Evolutionary conservation across 2,329 filamentous ascomycete genomes (phyloP).

Genomic region (Pestalotiopsis fici): DNA sequence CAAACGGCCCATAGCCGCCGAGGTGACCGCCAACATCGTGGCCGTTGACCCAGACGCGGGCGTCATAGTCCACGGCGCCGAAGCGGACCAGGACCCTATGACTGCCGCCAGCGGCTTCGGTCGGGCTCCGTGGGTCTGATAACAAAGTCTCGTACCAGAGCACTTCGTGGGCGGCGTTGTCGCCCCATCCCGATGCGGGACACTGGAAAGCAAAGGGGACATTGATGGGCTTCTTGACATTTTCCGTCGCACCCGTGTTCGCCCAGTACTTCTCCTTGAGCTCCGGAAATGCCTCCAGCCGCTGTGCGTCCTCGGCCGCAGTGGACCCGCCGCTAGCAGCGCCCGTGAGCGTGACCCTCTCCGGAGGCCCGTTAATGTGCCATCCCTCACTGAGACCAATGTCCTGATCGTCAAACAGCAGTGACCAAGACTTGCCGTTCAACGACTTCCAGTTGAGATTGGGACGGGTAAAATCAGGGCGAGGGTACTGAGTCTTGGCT

Average conservation of each 20-base stretch:
- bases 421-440: constrained; percentile 60
- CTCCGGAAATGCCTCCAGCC: constrained; percentile 50
- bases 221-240: constrained; percentile 53
- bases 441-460: constrained; percentile 60
- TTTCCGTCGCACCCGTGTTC: constrained; percentile 26
- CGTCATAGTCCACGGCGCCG: constrained; percentile 64
- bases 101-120: constrained; percentile 36
- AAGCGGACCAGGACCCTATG: constrained; percentile 54
- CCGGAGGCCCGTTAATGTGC: constrained; percentile 53
- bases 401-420: constrained; percentile 67
- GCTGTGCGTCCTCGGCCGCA: constrained; percentile 40
- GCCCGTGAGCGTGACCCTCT: constrained; percentile 32
- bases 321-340: constrained; percentile 15
- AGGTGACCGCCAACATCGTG: constrained; percentile 53
- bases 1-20: constrained; percentile 61
- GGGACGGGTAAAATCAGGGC: constrained; percentile 63
- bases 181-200: constrained; percentile 62
- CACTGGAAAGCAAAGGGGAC: constrained; percentile 69
- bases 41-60: constrained; percentile 57
- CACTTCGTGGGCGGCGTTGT: constrained; percentile 65
- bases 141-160: constrained; percentile 65
- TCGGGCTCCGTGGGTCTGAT: constrained; percentile 45
- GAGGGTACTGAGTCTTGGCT: constrained; percentile 51
- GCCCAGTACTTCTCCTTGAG: constrained; percentile 48
- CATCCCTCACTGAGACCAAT: constrained; percentile 53